Evolutionary conservation across 2,329 filamentous ascomycete species (phyloP), one percentile per base, ranked within the genome.

Genomic region (Neonectria faginata): DNA sequence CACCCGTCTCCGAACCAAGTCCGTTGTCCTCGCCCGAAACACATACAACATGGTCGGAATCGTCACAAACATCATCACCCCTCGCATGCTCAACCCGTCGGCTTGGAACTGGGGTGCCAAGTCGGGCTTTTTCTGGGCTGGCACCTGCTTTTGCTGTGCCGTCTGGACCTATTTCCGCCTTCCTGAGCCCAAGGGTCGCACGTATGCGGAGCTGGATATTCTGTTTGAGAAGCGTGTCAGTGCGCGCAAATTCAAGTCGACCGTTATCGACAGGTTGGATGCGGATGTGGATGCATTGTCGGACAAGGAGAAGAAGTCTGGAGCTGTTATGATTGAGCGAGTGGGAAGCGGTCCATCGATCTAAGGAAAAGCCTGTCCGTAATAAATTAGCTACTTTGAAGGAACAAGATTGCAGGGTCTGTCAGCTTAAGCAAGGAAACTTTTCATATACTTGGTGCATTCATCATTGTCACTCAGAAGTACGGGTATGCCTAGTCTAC

Each of bases 131-230:
- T 79, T 84, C 74, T 84, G 81, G 79, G 79, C 78, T 9, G 79
- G 71, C 39, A 79, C 83, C 11, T 84, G 84, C 67, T 66, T 83
- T 3, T 14, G 81, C 3, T 84, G 83, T 36, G 75, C 82, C 2
- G 54, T 80, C 1, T 89, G 86, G 80, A 83, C 84, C 0, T 85
- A 79, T 64, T 85, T 84, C 70, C 83, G 82, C 18, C 77, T 86
- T 5, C 85, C 85, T 4, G 87, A 89, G 77, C 85, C 86, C 16
- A 83, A 81, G 61, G 85, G 81, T 7, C 80, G 84, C 41, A 85
- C 84, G 0, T 84, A 85, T 56, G 84, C 82, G 41, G 86, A 89
- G 75, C 79, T 89, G 2, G 86, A 88, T 56, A 75, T 84, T 11
- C 74, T 89, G 64, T 89, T 89, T 69, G 82, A 86, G 67, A 74